Evolutionary conservation across 176 grass and related monocot species (phyloP).

Genomic region (Carex littledalei): DNA sequence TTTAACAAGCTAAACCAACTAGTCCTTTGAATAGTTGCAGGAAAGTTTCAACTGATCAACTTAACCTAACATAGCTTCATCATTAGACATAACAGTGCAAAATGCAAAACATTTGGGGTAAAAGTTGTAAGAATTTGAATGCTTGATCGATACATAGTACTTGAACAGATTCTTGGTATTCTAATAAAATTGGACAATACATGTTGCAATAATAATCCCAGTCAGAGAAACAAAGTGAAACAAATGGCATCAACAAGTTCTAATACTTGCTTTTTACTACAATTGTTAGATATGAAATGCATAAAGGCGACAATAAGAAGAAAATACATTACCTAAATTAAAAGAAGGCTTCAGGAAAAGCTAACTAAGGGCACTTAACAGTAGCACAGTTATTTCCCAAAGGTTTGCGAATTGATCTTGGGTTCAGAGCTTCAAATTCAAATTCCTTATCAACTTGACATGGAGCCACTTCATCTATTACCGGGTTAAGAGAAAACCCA

Average conservation of each 20-base stretch:
- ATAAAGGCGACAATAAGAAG: neutral
- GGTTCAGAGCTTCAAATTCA: constrained; percentile 14
- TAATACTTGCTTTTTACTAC: neutral
- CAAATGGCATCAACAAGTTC: neutral
- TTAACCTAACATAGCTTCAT: neutral
- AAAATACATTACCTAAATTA: constrained; percentile 5
- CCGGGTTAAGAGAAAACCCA: constrained; percentile 18
- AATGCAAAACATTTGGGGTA: neutral
- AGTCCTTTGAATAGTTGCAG: neutral
- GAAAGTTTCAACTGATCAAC: neutral
- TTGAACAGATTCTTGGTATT: neutral
- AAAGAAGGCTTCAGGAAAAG: neutral
- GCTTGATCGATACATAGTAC: neutral
- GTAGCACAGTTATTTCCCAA: constrained; percentile 23
- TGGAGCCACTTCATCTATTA: constrained; percentile 4
- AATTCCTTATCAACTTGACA: constrained; percentile 11
- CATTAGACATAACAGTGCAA: neutral
- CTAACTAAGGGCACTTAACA: constrained; percentile 19
- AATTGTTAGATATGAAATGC: neutral
- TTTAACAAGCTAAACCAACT: neutral
- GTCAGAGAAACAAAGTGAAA: neutral
- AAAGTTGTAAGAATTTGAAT: neutral
- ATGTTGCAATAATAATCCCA: neutral
- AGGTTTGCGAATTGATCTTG: neutral
- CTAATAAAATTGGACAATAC: neutral